Evolutionary conservation across 805 yeast species (phyloP), one percentile per base, ranked within the genome.

Genomic region (Metschnikowia chrysomelidarum): DNA sequence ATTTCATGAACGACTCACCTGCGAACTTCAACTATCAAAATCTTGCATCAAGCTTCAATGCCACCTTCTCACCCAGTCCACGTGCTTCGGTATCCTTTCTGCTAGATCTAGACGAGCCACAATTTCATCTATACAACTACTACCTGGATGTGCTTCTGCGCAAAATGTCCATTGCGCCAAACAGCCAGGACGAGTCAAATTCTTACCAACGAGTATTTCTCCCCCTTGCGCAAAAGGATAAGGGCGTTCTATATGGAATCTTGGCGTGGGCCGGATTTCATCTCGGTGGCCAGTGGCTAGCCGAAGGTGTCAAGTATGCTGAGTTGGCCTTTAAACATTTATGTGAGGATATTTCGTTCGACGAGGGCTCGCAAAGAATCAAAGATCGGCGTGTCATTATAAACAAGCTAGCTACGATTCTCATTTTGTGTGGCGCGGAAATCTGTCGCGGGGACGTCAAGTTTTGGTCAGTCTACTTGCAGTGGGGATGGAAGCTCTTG

Each of bases 381-480:
- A 46, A 42, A 27, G 62, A 60, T 42, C 56, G 69, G 18, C 60
- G 65, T 34, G 32, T 58, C 7, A 54, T 66, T 11, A 53, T 73
- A 22, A 50, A 61, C 44, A 71, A 80, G 40, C 54, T 85, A 28
- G 89, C 94, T 1, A 75, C 81, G 12, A 64, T 82, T 34, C 59
- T 85, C 43, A 75, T 86, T 33, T 64, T 85, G 32, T 75, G 84
- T 46, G 87, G 83, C n/a, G 89, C 86, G 1, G 88, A 84, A 51
- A 82, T 86, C 34, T 85, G 91, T 59, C 73, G 78, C 44, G 95
- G 95, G 6, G 94, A 86, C 55, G 87, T 83, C 22, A 70, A 70
- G 23, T 76, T 79, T 51, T 86, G 95, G 95, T 73, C 82, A 2
- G 67, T 74, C 18, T 76, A 80, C 49, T 62, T 86, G 38, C 69